phyloP scores from a whole-genome alignment of 306 rosid genomes.

The Vigna nakashimae region DNA sequence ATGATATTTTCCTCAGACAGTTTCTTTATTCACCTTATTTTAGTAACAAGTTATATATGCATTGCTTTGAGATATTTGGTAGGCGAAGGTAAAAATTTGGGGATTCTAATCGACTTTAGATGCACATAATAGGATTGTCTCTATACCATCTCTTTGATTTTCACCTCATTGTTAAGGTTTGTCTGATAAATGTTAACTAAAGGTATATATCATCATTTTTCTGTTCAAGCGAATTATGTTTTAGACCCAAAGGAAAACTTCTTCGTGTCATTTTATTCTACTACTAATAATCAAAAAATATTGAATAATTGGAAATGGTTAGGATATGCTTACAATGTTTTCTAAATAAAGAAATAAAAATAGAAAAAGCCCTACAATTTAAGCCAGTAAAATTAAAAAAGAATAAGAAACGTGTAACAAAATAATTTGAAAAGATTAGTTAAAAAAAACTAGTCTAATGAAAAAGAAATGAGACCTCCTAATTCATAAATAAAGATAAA shows the following conservation, averaged over 20 bases:
- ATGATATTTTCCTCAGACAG: conserved; percentile 10
- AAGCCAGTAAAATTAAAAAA: conserved; percentile 3
- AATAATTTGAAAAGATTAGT: conserved; percentile 16
- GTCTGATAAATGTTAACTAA: conserved; percentile 26
- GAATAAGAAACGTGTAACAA: conserved; percentile 2
- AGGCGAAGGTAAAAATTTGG: conserved; percentile 15
- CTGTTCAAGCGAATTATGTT: conserved; percentile 13
- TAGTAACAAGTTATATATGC: conserved; percentile 1
- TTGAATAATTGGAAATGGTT: conserved; percentile 2
- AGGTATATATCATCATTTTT: conserved; percentile 2
- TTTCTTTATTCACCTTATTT: conserved; percentile 8
- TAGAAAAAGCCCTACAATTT: conserved; percentile 9
- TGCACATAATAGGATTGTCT: conserved; percentile 16
- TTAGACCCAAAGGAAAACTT: conserved; percentile 17
- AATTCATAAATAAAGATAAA: conserved; percentile 28
- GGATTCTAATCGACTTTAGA: neutral
- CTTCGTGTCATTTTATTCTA: neutral
- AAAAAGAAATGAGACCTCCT: conserved; percentile 25
- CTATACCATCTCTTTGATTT: conserved; percentile 25
- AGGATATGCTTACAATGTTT: neutral
- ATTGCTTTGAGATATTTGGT: conserved; percentile 1
- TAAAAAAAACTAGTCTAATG: neutral
- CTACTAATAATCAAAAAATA: conserved; percentile 12
- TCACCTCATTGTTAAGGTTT: conserved; percentile 19
- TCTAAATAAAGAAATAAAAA: neutral